Evolutionary conservation across 257 asterid genomes (phyloP), one percentile per base, ranked within the genome.

Genomic region (Haberlea rhodopensis): DNA sequence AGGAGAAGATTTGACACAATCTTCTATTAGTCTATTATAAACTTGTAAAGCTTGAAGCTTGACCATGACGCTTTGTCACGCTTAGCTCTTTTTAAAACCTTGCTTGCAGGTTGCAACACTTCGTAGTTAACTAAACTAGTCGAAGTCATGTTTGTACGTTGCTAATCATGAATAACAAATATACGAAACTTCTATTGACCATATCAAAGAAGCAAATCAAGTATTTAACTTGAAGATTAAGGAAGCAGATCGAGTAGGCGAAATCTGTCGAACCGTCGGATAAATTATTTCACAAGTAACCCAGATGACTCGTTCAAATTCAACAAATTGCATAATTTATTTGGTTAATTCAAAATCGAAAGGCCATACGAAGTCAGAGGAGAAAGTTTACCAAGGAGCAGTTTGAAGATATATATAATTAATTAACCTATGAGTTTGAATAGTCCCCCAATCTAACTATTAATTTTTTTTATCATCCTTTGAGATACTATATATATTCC

Each of bases 371-470:
- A 34, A 40, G 65, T 60, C 65, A 34, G 21, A 29, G 5, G 13
- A 25, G 63, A 55, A 67, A 25, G 48, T 56, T 66, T 56, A 64
- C 40, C 13, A 1, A 8, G 71, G 21, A 55, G 48, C 57, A 45
- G 67, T 23, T 45, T 4, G 22, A 0, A 10, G 26, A 34, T 13
- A 29, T 29, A 29, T 29, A n/a, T 37, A 10, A 19, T 31, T 67
- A 43, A 18, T 66, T 34, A 54, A 23, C 16, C 53, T 1, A 21
- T 8, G 31, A 40, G 29, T 5, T 1, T 25, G 28, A 37, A 53
- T 66, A 34, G 45, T 55, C 58, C 58, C 58, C 58, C 0, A 28
- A 51, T 67, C 72, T 57, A 67, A 26, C 13, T 26, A 11, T 34
- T 34, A 67, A 13, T 26, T 8, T 21, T 4, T 2, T 62, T 6